phyloP scores from a whole-genome alignment of 2,329 filamentous ascomycete species.

The Clarireedia monteithiana region DNA sequence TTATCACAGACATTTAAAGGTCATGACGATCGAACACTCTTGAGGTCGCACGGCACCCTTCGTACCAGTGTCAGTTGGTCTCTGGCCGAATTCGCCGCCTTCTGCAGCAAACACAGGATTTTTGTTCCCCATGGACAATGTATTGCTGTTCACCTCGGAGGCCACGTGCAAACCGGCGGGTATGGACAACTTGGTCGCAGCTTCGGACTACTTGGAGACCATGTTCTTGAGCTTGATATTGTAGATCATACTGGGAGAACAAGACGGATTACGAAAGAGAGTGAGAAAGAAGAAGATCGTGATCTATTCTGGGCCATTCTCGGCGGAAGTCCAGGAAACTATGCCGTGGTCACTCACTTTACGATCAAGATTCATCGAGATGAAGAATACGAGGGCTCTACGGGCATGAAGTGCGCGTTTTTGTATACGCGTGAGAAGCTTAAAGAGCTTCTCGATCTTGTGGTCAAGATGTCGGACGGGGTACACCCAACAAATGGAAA shows the following conservation, averaged over 20 bases:
- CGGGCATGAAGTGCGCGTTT: slow-evolving; percentile 36
- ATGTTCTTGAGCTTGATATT: slow-evolving; percentile 25
- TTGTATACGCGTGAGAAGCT: slow-evolving; percentile 34
- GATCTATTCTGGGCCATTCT: slow-evolving; percentile 29
- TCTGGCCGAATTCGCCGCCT: slow-evolving; percentile 36
- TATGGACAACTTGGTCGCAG: slow-evolving; percentile 40
- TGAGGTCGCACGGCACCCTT: slow-evolving; percentile 31
- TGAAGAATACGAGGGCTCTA: slow-evolving; percentile 33
- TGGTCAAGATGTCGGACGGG: slow-evolving; percentile 39
- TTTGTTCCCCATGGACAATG: slow-evolving; percentile 42
- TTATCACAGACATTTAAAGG: slow-evolving; percentile 31
- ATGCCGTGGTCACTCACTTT: slow-evolving; percentile 29
- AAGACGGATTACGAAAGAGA: slow-evolving; percentile 21
- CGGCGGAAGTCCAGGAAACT: slow-evolving; percentile 30
- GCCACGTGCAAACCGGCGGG: slow-evolving; percentile 40
- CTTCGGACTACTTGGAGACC: slow-evolving; percentile 32
- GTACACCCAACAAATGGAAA: slow-evolving; percentile 13
- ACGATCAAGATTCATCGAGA: slow-evolving; percentile 34
- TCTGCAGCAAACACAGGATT: slow-evolving; percentile 32
- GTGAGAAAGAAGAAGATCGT: slow-evolving; percentile 19
- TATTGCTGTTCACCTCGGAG: slow-evolving; percentile 37
- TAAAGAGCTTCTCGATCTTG: slow-evolving; percentile 31
- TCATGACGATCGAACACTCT: slow-evolving; percentile 27
- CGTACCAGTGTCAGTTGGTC: slow-evolving; percentile 35
- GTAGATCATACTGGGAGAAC: slow-evolving; percentile 25